Base-by-base conservation (phyloP, 768 basidiomycete genomes). In the Tephrocybe sp. region DNA sequence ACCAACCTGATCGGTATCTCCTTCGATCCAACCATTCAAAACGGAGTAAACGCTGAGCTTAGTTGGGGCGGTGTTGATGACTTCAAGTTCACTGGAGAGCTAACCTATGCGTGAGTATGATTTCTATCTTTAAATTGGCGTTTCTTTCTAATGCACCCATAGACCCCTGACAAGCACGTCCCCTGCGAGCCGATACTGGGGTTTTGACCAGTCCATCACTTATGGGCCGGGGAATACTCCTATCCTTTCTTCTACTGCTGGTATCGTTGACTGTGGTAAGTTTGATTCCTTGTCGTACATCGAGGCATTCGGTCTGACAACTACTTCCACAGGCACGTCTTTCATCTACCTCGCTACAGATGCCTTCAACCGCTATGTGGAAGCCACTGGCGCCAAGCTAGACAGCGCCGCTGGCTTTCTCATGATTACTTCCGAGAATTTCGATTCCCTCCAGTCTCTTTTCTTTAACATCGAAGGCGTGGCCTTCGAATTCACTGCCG, bases 191-290 rank as follows among this genome's bases (percentile, higher is more conserved):
- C 54, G 63, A 19, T 83, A 71, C 70, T 84, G 82, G 83, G 83
- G 83, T 27, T 78, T 84, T 53, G 68, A 81, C 61, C 74, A 83
- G 66, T 69, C 70, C 49, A 68, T 83, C 52, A 69, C 66, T 12
- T 82, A 80, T 52, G 79, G 80, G 5, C 25, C 63, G n/a, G 58
- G 64, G 9, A n/a, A n/a, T n/a, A 74, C 66, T 5, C 65, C 66
- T 18, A 78, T 82, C 44, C 64, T 83, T 40, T 19, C 65, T 11
- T 62, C 46, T 40, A 75, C 73, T 28, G 76, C 78, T 30, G 83
- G 82, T 51, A 79, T 84, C 52, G 78, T 84, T 35, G 82, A 82
- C 60, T 82, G 81, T 18, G 79, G 74, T 69, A 54, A 16, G 63
- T 2, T 12, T 15, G 5, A 11, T 25, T 30, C 2, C 12, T 12